Conservation (phyloP, 768 basidiomycete genomes). For the Russula griseocarnosa region DNA sequence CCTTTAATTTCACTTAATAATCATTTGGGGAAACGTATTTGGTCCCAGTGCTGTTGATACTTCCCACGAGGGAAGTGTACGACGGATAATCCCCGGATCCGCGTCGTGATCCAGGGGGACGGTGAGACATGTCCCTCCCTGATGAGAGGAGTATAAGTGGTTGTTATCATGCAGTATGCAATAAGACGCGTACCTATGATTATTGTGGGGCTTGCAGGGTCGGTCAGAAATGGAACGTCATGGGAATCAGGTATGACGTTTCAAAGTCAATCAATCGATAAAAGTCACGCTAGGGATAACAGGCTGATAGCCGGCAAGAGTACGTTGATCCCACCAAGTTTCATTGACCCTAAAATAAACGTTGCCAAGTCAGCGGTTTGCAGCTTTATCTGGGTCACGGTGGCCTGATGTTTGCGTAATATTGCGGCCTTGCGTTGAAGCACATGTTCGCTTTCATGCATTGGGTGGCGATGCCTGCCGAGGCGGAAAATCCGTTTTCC, state of each 20-base stretch:
- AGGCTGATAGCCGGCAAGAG: too few relatives aligned
- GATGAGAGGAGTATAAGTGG: neutral
- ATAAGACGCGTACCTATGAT: constrained; percentile 54
- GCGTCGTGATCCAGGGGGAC: constrained; percentile 55
- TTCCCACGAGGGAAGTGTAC: constrained; percentile 73
- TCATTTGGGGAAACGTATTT: constrained; percentile 71
- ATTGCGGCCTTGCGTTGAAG: constrained; percentile 61
- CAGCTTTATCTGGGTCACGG: neutral
- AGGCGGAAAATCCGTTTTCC: constrained; percentile 3
- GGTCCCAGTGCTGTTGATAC: constrained; percentile 66
- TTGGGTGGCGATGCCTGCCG: constrained; percentile 73
- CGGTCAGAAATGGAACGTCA: constrained; percentile 59
- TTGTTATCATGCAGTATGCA: neutral
- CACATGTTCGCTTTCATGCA: constrained; percentile 67
- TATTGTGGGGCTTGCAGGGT: constrained; percentile 68
- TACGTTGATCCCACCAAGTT: constrained; percentile 80
- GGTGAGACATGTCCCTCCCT: constrained; percentile 79
- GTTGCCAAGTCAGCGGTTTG: constrained; percentile 1
- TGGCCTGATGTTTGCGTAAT: constrained; percentile 65
- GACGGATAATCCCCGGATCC: constrained; percentile 56
- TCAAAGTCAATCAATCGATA: too few relatives aligned
- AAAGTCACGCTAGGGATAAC: too few relatives aligned
- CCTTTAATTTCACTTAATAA: too few relatives aligned
- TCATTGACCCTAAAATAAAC: constrained; percentile 60
- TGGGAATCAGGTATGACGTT: constrained; percentile 64